Evolutionary conservation across 2,329 filamentous ascomycete species (phyloP).

Genomic region (Waltergamsia citrina): DNA sequence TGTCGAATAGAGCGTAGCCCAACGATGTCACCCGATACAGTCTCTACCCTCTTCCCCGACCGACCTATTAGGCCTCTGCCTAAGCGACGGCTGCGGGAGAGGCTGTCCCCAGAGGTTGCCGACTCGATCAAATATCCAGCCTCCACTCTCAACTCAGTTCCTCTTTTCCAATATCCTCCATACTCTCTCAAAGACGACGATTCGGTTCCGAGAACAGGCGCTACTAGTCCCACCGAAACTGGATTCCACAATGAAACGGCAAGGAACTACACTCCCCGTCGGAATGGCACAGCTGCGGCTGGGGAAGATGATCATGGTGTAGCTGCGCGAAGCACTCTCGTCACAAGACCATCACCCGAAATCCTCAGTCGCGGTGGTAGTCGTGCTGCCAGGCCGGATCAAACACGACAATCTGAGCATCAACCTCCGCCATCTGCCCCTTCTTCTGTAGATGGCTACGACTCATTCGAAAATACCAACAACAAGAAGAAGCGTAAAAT

Average conservation of each 20-base stretch:
- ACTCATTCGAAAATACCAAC: conserved; percentile 96
- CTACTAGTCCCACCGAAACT: conserved; percentile 12
- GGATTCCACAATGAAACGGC: conserved; percentile 12
- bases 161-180: conserved; percentile 58
- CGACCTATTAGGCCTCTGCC: conserved; percentile 89
- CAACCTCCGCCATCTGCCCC: conserved; percentile 58
- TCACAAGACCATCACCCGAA: conserved; percentile 37
- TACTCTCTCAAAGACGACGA: conserved; percentile 43
- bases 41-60: conserved; percentile 75
- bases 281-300: conserved; percentile 33
- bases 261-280: conserved; percentile 14
- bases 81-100: conserved; percentile 77
- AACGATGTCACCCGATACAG: conserved; percentile 63
- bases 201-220: conserved; percentile 9
- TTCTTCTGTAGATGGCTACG: conserved; percentile 77
- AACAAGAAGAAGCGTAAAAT: conserved; percentile 99
- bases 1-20: conserved; percentile 29
- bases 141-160: conserved; percentile 57
- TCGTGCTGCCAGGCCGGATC: conserved; percentile 32
- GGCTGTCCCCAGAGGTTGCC: conserved; percentile 76
- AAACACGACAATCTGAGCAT: conserved; percentile 33
- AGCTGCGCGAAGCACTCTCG: conserved; percentile 23
- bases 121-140: conserved; percentile 76
- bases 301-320: conserved; percentile 55
- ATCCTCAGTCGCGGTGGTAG: conserved; percentile 31